Evolutionary conservation across 768 basidiomycete species (phyloP).

Genomic region (Pilatotrama ljubarskyi): DNA sequence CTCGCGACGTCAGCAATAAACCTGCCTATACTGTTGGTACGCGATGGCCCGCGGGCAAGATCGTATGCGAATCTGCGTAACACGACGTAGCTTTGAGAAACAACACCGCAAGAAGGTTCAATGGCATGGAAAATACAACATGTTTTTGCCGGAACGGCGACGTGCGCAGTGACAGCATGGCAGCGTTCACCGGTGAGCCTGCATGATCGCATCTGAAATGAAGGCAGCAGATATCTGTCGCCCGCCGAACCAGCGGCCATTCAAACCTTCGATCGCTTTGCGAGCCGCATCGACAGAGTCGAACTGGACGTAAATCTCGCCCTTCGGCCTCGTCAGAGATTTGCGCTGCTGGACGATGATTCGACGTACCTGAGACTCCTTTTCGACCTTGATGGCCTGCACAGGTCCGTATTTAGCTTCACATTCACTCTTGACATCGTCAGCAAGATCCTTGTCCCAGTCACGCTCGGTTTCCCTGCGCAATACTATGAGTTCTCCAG

Average conservation of each 20-base stretch:
- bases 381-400: conserved; percentile 87
- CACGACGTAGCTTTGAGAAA: conserved; percentile 24
- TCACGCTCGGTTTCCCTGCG: conserved; percentile 89
- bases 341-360: neutral
- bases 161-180: neutral
- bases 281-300: conserved; percentile 75
- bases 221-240: conserved; percentile 83
- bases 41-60: conserved; percentile 7
- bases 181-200: conserved; percentile 70
- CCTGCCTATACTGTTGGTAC: conserved; percentile 36
- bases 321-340: conserved; percentile 46
- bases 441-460: conserved; percentile 95
- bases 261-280: conserved; percentile 84
- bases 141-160: conserved; percentile 10
- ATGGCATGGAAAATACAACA: conserved; percentile 24
- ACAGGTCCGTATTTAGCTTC: conserved; percentile 89
- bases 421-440: conserved; percentile 95
- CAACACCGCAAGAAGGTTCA: conserved; percentile 12
- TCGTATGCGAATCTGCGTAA: conserved; percentile 25
- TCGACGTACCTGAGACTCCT: conserved; percentile 81
- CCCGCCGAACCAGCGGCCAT: conserved; percentile 97
- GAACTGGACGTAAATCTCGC: conserved; percentile 97
- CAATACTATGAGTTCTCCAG: conserved; percentile 7
- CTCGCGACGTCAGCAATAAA: conserved; percentile 35
- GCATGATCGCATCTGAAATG: conserved; percentile 93